A percentile compares a stretch with the other conserved stretches of the same genome.
phyloP scores from a whole-genome alignment of 108 stramenopile species.

The Asterionellopsis glacialis region DNA sequence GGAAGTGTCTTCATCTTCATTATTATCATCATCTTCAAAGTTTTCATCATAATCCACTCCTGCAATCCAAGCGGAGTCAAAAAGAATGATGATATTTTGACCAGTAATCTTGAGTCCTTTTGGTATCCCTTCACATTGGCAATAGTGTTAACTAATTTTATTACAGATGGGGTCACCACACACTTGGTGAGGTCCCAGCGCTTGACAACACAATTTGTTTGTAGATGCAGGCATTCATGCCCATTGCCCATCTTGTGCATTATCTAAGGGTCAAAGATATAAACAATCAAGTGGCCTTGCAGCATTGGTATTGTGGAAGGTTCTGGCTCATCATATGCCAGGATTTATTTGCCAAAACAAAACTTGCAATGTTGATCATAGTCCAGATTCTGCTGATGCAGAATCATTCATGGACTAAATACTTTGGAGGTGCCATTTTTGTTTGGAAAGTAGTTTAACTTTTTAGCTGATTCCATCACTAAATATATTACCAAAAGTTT shows the following conservation, averaged over 20 bases:
- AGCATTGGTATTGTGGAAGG: too few species aligned
- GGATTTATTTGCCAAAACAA: too few species aligned
- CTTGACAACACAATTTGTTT: background rate
- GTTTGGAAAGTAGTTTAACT: slow-evolving; percentile 28
- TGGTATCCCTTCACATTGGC: background rate
- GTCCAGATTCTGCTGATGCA: too few species aligned
- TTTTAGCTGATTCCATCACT: too few species aligned
- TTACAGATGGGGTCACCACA: background rate
- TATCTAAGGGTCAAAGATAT: too few species aligned
- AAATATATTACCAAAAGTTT: slow-evolving; percentile 12
- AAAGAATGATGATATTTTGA: background rate
- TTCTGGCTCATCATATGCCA: too few species aligned
- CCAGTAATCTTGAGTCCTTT: background rate
- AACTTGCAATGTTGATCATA: too few species aligned
- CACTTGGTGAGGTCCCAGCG: background rate
- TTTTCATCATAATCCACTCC: too few species aligned
- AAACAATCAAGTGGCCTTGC: too few species aligned
- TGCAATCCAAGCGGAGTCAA: background rate
- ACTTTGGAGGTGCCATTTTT: slow-evolving; percentile 22
- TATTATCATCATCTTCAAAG: background rate
- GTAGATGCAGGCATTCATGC: background rate
- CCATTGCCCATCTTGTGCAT: too few species aligned
- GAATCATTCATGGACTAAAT: slow-evolving; percentile 23
- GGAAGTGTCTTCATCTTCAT: background rate
- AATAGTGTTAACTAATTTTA: background rate